Conservation (phyloP, 2,329 filamentous ascomycete species). For the Phoma sp. region DNA sequence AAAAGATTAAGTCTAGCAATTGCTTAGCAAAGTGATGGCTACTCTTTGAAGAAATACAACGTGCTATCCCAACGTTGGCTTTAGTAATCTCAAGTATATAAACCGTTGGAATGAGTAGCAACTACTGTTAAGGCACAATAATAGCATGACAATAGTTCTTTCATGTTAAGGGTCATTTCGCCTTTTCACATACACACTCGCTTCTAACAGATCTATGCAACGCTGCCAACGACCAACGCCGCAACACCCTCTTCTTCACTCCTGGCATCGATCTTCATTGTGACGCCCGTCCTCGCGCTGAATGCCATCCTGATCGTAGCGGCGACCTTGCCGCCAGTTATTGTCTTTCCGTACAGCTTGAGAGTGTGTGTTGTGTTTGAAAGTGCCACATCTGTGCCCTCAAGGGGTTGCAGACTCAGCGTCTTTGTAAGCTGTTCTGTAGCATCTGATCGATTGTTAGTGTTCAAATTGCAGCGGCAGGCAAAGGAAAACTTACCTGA, state of each 20-base stretch:
- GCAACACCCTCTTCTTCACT: slow-evolving; percentile 94
- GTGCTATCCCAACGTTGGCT: too few species aligned
- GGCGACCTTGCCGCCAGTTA: slow-evolving; percentile 86
- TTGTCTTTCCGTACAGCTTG: slow-evolving; percentile 94
- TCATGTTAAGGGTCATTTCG: slow-evolving; percentile 7
- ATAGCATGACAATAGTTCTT: slow-evolving; percentile 6
- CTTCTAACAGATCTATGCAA: slow-evolving; percentile 63
- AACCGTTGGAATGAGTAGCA: too few species aligned
- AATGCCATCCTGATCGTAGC: slow-evolving; percentile 91
- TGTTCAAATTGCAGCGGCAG: neutral
- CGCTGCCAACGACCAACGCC: slow-evolving; percentile 79
- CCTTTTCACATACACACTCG: slow-evolving; percentile 2
- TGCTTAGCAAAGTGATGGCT: too few species aligned
- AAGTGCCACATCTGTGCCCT: slow-evolving; percentile 89
- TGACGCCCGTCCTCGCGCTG: slow-evolving; percentile 89
- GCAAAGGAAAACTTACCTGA: slow-evolving; percentile 66
- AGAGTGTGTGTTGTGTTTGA: slow-evolving; percentile 91
- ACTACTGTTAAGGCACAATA: too few species aligned
- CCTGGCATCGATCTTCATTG: slow-evolving; percentile 91
- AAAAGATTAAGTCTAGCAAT: too few species aligned
- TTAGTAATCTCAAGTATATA: too few species aligned
- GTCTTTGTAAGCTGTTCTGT: slow-evolving; percentile 88
- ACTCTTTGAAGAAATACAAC: too few species aligned
- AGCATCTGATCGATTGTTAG: slow-evolving; percentile 67
- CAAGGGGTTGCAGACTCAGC: slow-evolving; percentile 88